Evolutionary conservation across 352 stramenopile genomes (phyloP).

Genomic region (Pythium brachiatum): DNA sequence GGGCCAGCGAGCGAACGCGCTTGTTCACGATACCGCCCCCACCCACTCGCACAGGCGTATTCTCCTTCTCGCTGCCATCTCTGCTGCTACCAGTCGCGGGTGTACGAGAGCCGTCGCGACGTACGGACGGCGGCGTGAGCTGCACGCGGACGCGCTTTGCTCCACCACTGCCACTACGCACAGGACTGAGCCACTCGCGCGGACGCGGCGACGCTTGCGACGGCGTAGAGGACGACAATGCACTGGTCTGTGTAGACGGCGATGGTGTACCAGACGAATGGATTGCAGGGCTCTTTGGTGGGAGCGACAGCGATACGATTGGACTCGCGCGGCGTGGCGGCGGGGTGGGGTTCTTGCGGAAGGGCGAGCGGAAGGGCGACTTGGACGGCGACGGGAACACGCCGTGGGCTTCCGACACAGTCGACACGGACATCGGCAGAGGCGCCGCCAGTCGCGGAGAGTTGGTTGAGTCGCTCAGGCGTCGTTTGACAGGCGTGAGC

Average conservation of each 20-base stretch:
- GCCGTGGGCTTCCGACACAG: slow-evolving; percentile 37
- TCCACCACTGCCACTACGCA: slow-evolving; percentile 17
- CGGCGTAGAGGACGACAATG: slow-evolving; percentile 8
- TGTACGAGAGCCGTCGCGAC: slow-evolving; percentile 13
- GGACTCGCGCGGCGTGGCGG: slow-evolving; percentile 23
- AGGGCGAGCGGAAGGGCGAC: slow-evolving; percentile 73
- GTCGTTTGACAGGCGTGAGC: slow-evolving; percentile 38
- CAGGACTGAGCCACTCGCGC: slow-evolving; percentile 68
- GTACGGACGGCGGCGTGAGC: slow-evolving; percentile 21
- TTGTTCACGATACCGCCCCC: slow-evolving; percentile 50
- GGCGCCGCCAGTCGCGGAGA: slow-evolving; percentile 48
- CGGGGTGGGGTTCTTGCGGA: slow-evolving; percentile 65
- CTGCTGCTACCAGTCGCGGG: slow-evolving; percentile 5
- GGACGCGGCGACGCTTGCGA: slow-evolving; percentile 30
- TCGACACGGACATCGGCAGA: slow-evolving; percentile 39
- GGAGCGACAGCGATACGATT: slow-evolving; percentile 22
- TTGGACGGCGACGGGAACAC: slow-evolving; percentile 51
- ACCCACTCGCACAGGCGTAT: slow-evolving; percentile 31
- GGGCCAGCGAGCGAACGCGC: slow-evolving; percentile 72
- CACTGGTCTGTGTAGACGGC: background rate
- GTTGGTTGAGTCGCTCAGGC: slow-evolving; percentile 42
- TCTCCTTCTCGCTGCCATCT: slow-evolving; percentile 20
- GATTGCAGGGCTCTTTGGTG: slow-evolving; percentile 19
- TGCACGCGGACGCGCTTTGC: slow-evolving; percentile 9
- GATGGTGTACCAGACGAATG: slow-evolving; percentile 23